Conservation (phyloP, 345 rosid genomes). For the Microcos paniculata region DNA sequence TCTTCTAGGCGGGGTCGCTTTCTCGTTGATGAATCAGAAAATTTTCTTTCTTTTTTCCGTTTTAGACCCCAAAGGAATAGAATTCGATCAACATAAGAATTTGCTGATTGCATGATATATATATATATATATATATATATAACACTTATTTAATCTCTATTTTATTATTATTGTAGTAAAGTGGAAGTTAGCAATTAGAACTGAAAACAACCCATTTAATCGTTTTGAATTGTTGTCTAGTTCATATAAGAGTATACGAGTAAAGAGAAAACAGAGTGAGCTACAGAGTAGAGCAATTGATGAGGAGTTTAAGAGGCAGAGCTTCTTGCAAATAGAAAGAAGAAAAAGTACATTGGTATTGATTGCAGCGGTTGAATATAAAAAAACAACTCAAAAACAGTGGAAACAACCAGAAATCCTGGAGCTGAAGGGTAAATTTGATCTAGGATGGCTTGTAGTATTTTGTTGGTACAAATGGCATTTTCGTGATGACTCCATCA, state of each 20-base stretch:
- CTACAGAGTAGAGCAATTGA: not conserved
- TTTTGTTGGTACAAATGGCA: conserved; percentile 82
- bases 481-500: conserved; percentile 77
- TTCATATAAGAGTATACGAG: too few species aligned
- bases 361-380: not conserved
- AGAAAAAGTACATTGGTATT: not conserved
- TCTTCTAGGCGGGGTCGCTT: not conserved
- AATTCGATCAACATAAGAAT: not conserved
- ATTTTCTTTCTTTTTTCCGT: too few species aligned
- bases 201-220: not conserved
- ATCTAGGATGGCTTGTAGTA: conserved; percentile 78
- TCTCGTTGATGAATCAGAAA: too few species aligned
- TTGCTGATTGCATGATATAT: not conserved
- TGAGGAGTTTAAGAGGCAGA: not conserved
- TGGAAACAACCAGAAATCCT: not conserved
- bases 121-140: not conserved
- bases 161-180: not conserved
- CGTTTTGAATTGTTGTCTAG: too few species aligned
- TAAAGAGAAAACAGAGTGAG: too few species aligned
- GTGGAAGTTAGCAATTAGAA: not conserved
- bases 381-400: not conserved
- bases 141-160: not conserved
- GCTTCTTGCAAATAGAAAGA: not conserved
- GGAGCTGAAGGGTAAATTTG: conserved; percentile 3
- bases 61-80: not conserved